A percentile compares a stretch with the other conserved stretches of the same genome.
These are phyloP conservation scores for Salix exigua DNA, from an alignment of 345 rosid genomes.

Conservation along the genomic window DNA sequence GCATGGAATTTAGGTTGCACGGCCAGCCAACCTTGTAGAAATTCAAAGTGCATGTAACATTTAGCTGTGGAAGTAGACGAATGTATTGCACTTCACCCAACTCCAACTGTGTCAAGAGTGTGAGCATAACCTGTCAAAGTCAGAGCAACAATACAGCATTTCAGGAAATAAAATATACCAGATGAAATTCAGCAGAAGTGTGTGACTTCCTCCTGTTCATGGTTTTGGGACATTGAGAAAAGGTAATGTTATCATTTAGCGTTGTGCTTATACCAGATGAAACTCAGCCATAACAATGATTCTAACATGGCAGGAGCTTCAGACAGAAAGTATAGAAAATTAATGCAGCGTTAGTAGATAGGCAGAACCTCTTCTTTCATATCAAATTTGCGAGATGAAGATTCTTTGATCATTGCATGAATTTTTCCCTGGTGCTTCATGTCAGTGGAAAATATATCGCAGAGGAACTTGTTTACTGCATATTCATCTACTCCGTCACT, in stretches of 20 bases:
- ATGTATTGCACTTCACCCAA: conserved; percentile 78
- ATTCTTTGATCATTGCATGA: conserved; percentile 63
- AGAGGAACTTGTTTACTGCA: conserved; percentile 76
- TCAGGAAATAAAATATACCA: background rate
- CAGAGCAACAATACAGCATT: conserved; percentile 3
- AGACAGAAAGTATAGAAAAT: conserved; percentile 2
- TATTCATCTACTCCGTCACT: conserved; percentile 97
- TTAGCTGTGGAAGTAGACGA: conserved; percentile 66
- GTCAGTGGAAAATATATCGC: conserved; percentile 54
- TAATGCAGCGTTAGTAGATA: conserved; percentile 11
- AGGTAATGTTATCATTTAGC: background rate
- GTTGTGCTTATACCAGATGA: background rate
- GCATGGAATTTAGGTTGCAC: background rate
- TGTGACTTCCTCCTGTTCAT: background rate
- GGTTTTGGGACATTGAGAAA: background rate
- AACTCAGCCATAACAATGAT: background rate
- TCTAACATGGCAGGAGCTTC: background rate
- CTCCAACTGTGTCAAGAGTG: conserved; percentile 83
- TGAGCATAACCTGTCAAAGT: conserved; percentile 78
- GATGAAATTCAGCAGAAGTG: background rate
- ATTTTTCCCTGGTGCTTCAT: conserved; percentile 43
- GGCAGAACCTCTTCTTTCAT: conserved; percentile 84
- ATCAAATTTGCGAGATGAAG: conserved; percentile 76
- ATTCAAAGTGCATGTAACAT: conserved; percentile 70
- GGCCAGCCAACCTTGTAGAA: conserved; percentile 72